Base-by-base conservation (phyloP, 257 asterid species). In the Primulina huaijiensis region DNA sequence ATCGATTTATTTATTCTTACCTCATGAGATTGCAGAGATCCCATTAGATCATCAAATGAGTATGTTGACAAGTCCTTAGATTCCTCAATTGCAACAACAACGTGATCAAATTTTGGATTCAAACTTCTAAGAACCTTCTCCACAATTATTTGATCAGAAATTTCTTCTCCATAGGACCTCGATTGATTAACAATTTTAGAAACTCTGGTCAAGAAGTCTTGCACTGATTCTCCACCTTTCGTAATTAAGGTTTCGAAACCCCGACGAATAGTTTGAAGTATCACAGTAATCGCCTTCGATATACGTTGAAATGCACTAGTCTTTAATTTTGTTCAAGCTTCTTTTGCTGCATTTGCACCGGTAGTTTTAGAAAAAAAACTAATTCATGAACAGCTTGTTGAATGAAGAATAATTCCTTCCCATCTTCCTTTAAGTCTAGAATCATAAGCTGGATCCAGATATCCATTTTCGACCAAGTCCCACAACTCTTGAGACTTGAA, bases 11-110 rank as follows among this genome's bases (percentile, higher is more conserved):
- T 43, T 0, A 74, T 29, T 21, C 64, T 50, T 5, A 29, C 12
- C 19, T 67, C 64, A 74, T 74, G 69, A 0, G 64, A 27, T 20
- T 20, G 30, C 17, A 67, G 25, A 2, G 69, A 60, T 6, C 77
- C 10, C 68, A 58, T 38, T 2, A 66, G 20, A 3, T 66, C 75
- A 71, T 71, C 77, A 19, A 43, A 52, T 5, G 9, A 3, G 23
- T 8, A 40, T 5, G 27, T 10, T 12, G 68, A 68, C 3, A 67
- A 10, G 43, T 67, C 69, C 29, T 46, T 67, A 12, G 74, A 40
- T 38, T 74, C 69, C 6, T 74, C 74, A 3, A 74, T 74, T 8
- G 78, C 27, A 6, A 59, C 73, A n/a, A n/a, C n/a, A n/a, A 72
- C 40, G 14, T 72, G 35, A 3, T 52, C 56, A 35, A 62, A 72